Conservation (phyloP, 2,329 filamentous ascomycete species). For the Ambrosiella cleistominuta region DNA sequence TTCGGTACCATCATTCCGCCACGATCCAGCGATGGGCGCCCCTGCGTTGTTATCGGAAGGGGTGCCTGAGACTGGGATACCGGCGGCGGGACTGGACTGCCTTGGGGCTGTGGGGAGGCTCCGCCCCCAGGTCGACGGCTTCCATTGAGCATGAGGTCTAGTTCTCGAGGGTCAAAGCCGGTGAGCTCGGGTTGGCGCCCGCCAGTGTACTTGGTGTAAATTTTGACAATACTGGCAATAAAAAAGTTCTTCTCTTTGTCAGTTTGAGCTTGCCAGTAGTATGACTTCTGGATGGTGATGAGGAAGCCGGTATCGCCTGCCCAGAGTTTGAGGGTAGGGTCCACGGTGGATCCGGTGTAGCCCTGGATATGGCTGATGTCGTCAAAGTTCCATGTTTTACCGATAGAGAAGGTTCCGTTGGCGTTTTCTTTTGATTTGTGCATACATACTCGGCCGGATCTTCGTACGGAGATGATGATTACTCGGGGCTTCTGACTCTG, state of each 20-base stretch:
- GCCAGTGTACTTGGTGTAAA: constrained; percentile 89
- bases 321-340: constrained; percentile 50
- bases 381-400: constrained; percentile 95
- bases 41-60: constrained; percentile 7
- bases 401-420: constrained; percentile 89
- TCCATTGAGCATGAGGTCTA: constrained; percentile 54
- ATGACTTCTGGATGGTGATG: constrained; percentile 80
- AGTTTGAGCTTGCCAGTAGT: constrained; percentile 90
- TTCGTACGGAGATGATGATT: constrained; percentile 84
- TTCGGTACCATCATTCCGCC: constrained; percentile 3
- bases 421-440: constrained; percentile 94
- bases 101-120: constrained; percentile 9
- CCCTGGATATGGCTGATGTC: constrained; percentile 73
- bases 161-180: constrained; percentile 68
- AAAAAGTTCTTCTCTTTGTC: constrained; percentile 98
- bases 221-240: constrained; percentile 88
- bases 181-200: constrained; percentile 61
- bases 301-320: constrained; percentile 70
- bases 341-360: constrained; percentile 45
- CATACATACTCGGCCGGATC: constrained; percentile 80
- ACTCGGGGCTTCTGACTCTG: constrained; percentile 73
- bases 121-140: constrained; percentile 19
- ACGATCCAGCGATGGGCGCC: constrained; percentile 11
- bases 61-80: constrained; percentile 2
- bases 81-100: constrained; percentile 20